A percentile compares a stretch with the other conserved stretches of the same genome.
phyloP scores from a whole-genome alignment of 2,329 filamentous ascomycete species.

The Purpureocillium lavendulum region DNA sequence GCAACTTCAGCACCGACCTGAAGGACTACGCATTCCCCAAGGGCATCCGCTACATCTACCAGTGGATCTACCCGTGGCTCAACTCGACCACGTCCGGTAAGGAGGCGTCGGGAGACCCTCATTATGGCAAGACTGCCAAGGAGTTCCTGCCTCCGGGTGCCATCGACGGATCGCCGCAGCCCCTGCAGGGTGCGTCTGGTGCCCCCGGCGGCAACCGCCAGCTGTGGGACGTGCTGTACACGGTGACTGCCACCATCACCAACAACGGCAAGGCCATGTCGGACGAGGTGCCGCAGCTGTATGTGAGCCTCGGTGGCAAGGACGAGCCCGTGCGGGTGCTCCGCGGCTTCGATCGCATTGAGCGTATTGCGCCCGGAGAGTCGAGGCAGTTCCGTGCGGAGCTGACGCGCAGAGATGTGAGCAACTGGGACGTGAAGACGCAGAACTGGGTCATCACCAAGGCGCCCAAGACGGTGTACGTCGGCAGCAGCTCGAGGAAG shows the following conservation, averaged over 20 bases:
- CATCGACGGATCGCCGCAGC: slow-evolving; percentile 47
- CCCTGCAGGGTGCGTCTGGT: slow-evolving; percentile 39
- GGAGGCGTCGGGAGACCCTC: slow-evolving; percentile 46
- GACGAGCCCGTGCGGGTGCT: slow-evolving; percentile 60
- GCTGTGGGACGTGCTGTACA: slow-evolving; percentile 64
- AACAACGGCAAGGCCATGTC: slow-evolving; percentile 61
- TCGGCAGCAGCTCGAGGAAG: slow-evolving; percentile 48
- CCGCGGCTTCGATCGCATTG: slow-evolving; percentile 72
- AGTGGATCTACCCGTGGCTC: slow-evolving; percentile 65
- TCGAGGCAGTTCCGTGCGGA: slow-evolving; percentile 57
- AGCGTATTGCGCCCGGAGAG: slow-evolving; percentile 59
- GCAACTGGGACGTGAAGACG: slow-evolving; percentile 71
- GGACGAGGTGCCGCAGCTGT: slow-evolving; percentile 69
- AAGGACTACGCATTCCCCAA: slow-evolving; percentile 62
- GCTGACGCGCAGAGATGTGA: slow-evolving; percentile 72
- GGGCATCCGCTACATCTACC: slow-evolving; percentile 38
- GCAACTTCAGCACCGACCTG: slow-evolving; percentile 53
- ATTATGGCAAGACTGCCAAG: slow-evolving; percentile 50
- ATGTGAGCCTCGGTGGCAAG: slow-evolving; percentile 72
- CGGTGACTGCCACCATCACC: slow-evolving; percentile 56
- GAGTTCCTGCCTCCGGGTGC: slow-evolving; percentile 54
- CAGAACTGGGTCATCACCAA: slow-evolving; percentile 75
- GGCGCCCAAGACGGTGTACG: slow-evolving; percentile 43
- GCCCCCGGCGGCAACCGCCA: slow-evolving; percentile 54
- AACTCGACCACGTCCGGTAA: slow-evolving; percentile 52